Percentiles rank a stretch among this genome's conserved stretches.
These are phyloP conservation scores for Xerocomus potaroensis DNA, from an alignment of 768 basidiomycete genomes.

Conservation along the genomic window DNA sequence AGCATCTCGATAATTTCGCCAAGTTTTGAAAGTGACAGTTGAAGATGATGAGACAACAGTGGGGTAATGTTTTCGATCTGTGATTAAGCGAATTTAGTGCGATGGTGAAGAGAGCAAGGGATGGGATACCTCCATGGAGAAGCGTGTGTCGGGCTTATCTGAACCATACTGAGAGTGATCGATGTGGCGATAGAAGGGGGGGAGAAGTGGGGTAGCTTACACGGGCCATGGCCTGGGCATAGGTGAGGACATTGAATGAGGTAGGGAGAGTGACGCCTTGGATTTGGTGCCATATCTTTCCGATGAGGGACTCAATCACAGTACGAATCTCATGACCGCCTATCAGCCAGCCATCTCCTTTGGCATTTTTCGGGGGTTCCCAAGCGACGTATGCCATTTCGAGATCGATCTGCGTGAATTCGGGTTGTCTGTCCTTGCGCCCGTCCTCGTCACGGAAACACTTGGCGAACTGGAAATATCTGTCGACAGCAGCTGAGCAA, in stretches of 20 bases:
- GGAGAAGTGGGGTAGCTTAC: slow-evolving; percentile 41
- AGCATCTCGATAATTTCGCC: slow-evolving; percentile 32
- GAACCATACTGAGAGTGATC: slow-evolving; percentile 69
- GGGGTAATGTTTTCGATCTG: slow-evolving; percentile 35
- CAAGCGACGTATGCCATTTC: slow-evolving; percentile 96
- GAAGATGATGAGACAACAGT: slow-evolving; percentile 26
- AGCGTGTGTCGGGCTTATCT: slow-evolving; percentile 92
- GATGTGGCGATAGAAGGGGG: slow-evolving; percentile 13
- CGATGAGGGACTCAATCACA: slow-evolving; percentile 72
- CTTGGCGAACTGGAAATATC: slow-evolving; percentile 88
- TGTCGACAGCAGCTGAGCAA: slow-evolving; percentile 83
- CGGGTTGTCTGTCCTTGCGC: slow-evolving; percentile 91
- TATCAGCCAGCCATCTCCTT: slow-evolving; percentile 64
- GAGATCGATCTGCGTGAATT: slow-evolving; percentile 95
- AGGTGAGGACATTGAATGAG: slow-evolving; percentile 80
- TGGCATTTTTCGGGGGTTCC: slow-evolving; percentile 36
- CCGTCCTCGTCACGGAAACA: slow-evolving; percentile 98
- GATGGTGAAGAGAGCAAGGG: background rate
- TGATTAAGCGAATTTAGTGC: slow-evolving; percentile 11
- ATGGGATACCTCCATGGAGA: slow-evolving; percentile 73
- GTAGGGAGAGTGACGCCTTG: slow-evolving; percentile 58
- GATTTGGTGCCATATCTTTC: slow-evolving; percentile 68
- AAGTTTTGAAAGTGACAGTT: slow-evolving; percentile 19
- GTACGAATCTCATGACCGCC: slow-evolving; percentile 81
- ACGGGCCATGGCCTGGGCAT: slow-evolving; percentile 84